A percentile compares a stretch with the other conserved stretches of the same genome.
These are phyloP conservation scores for Elaeis oleifera DNA, from an alignment of 202 grass and related monocot genomes.

Conservation along the genomic window DNA sequence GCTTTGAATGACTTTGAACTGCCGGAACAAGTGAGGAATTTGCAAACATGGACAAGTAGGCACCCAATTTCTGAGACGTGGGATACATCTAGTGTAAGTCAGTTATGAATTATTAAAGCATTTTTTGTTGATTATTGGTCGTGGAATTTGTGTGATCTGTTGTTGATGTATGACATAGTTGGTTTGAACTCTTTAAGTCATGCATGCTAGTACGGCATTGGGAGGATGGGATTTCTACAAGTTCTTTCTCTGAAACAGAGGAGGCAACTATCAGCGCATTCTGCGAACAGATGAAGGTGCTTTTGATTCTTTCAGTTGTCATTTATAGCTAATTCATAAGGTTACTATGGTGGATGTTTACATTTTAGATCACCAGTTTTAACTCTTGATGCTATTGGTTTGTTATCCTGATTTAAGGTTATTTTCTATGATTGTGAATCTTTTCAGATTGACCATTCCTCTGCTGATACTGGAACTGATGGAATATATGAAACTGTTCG, in stretches of 20 bases:
- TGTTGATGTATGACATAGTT: too few species aligned
- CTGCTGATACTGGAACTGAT: conserved; percentile 15
- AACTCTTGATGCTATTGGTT: background rate
- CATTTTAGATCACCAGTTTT: too few species aligned
- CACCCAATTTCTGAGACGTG: conserved; percentile 10
- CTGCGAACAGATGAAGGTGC: too few species aligned
- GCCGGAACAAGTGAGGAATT: background rate
- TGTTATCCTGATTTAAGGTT: conserved; percentile 1
- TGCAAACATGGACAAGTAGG: conserved; percentile 12
- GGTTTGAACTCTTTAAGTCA: background rate
- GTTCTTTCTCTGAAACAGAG: conserved; percentile 9
- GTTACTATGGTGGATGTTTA: too few species aligned
- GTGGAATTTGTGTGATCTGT: too few species aligned
- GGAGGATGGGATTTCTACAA: conserved; percentile 5
- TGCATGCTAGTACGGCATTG: background rate
- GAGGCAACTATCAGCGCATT: background rate
- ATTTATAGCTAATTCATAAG: too few species aligned
- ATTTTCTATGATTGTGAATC: conserved; percentile 1
- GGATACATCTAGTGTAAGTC: conserved; percentile 16
- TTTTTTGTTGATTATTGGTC: background rate
- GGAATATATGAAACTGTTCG: conserved; percentile 29
- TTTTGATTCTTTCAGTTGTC: too few species aligned
- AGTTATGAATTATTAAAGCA: background rate
- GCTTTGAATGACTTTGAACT: too few species aligned
- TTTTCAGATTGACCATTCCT: conserved; percentile 10